Evolutionary conservation across 169 alveolate genomes (phyloP).

Genomic region (Plasmodium malariae): DNA sequence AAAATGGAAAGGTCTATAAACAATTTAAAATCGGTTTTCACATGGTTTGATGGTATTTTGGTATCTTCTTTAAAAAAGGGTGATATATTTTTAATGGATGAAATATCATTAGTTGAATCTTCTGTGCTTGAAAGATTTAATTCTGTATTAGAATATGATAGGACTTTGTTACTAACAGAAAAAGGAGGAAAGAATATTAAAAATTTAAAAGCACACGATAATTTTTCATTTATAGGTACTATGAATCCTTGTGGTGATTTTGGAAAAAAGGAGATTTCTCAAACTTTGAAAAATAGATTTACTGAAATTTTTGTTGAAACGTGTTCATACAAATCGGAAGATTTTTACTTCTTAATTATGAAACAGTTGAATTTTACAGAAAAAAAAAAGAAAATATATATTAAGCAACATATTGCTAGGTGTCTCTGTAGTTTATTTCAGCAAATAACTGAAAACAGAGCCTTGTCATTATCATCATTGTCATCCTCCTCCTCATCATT

Average conservation of each 20-base stretch:
- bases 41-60: conserved; percentile 99
- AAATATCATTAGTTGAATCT: conserved; percentile 98
- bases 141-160: conserved; percentile 96
- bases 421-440: conserved; percentile 43
- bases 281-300: conserved; percentile 98
- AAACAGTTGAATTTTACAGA: conserved; percentile 46
- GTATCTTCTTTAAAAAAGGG: conserved; percentile 97
- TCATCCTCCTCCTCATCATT: not conserved
- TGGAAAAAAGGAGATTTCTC: conserved; percentile 99
- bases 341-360: conserved; percentile 55
- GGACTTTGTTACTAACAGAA: conserved; percentile 87
- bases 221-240: conserved; percentile 97
- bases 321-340: conserved; percentile 56
- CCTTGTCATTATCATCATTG: not conserved
- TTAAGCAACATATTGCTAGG: conserved; percentile 15
- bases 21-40: conserved; percentile 90
- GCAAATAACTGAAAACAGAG: conserved; percentile 26
- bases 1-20: conserved; percentile 39
- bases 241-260: conserved; percentile 99
- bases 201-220: conserved; percentile 91
- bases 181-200: conserved; percentile 84
- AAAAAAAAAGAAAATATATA: not conserved
- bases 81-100: conserved; percentile 96
- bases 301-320: conserved; percentile 96
- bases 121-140: conserved; percentile 99